A percentile compares a stretch with the other conserved stretches of the same genome.
Evolutionary conservation across 805 yeast species (phyloP).

Genomic region (Kuraishia borneana): DNA sequence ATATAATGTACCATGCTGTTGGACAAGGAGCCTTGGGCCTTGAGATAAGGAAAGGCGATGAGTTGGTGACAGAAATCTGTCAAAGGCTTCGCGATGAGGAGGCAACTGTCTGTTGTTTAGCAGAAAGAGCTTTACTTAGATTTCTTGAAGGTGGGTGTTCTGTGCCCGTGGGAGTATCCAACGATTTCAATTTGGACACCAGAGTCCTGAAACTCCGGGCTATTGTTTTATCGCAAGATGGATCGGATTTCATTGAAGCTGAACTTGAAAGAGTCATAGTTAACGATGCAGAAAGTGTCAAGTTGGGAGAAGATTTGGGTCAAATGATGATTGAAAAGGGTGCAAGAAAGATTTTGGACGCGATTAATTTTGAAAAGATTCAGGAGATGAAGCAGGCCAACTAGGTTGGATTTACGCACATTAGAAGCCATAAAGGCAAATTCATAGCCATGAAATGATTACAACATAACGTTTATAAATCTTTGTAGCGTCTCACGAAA

Average conservation of each 20-base stretch:
- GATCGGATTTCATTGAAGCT: constrained; percentile 56
- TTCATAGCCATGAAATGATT: neutral
- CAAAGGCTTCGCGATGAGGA: constrained; percentile 51
- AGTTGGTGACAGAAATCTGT: constrained; percentile 45
- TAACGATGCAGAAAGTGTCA: constrained; percentile 49
- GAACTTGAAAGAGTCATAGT: constrained; percentile 25
- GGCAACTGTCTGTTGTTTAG: constrained; percentile 66
- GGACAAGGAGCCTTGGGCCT: constrained; percentile 98
- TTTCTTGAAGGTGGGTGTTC: constrained; percentile 95
- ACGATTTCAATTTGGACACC: constrained; percentile 30
- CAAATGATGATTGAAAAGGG: constrained; percentile 57
- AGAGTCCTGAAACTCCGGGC: constrained; percentile 46
- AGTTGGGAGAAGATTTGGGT: constrained; percentile 64
- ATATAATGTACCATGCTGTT: constrained; percentile 88
- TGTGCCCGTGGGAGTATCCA: constrained; percentile 85
- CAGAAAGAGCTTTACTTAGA: constrained; percentile 83
- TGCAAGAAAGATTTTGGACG: constrained; percentile 73
- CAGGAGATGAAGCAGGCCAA: constrained; percentile 23
- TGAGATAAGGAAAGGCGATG: constrained; percentile 71
- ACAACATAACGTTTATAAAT: neutral
- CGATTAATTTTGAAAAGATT: constrained; percentile 62
- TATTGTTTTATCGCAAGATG: constrained; percentile 79
- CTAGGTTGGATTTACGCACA: neutral
- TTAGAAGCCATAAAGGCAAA: neutral
- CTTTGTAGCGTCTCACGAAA: neutral